Evolutionary conservation across 2,329 filamentous ascomycete genomes (phyloP), one percentile per base, ranked within the genome.

Genomic region (Beauveria sp.): DNA sequence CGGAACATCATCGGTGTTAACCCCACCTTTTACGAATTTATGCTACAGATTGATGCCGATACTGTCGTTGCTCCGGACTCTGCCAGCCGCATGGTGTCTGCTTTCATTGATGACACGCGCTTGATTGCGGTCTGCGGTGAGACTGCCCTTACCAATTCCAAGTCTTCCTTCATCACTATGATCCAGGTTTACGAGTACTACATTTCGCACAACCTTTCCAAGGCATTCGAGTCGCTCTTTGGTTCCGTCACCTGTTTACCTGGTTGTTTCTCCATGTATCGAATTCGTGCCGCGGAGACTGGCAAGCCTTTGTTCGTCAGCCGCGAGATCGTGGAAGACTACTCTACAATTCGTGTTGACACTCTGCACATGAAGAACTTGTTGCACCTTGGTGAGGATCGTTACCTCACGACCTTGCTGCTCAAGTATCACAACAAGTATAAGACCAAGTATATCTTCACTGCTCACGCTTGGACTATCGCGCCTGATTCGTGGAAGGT

Each of bases 131-230:
- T 94, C 54, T 99, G 94, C 70, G 94, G 94, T 76, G 94, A 99
- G 76, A 99, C 94, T 0, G 89, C 89, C 18, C 81, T 99, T 53
- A 92, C 88, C 64, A 99, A 99, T 71, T 90, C 92, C 63, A 97
- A 97, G 75, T 83, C 89, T 7, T 97, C 93, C 1, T 91, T 96
- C 70, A 86, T 96, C 67, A 99, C 94, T 56, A 97, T 97, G 93
- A 99, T 99, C 73, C 94, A 99, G 76, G 93, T 99, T 40, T 99
- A 97, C 80, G 93, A 99, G 76, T 99, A 99, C 82, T 99, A 92
- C 79, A 99, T 99, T 70, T 97, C 93, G 56, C 93, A 99, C 80
- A 96, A 97, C 73, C 77, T 99, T 67, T 88, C 90, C 67, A 97
- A 99, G 78, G 94, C 93, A 14, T 99, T 99, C 73, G 93, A 97